Conservation (phyloP, 345 rosid genomes). For the Corchorus olitorius region DNA sequence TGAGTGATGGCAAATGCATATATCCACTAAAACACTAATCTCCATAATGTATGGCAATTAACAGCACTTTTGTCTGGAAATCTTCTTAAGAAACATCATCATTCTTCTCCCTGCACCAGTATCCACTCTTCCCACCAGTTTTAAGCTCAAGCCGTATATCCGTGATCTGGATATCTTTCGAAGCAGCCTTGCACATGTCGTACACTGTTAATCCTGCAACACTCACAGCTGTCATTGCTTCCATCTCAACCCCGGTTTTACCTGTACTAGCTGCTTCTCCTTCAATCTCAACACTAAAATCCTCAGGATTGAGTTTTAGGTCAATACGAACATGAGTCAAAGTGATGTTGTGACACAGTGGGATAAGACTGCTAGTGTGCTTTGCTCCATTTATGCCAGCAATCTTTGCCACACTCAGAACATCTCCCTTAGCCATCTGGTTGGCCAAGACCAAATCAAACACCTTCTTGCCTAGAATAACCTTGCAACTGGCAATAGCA, state of each 20-base stretch:
- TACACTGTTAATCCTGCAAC: constrained; percentile 89
- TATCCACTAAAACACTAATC: constrained; percentile 18
- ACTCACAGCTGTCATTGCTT: constrained; percentile 82
- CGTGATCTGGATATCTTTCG: constrained; percentile 70
- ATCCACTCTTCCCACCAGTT: constrained; percentile 88
- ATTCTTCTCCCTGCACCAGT: constrained; percentile 59
- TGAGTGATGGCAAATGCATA: neutral
- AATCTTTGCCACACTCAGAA: constrained; percentile 84
- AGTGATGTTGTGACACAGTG: constrained; percentile 81
- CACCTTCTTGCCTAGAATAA: constrained; percentile 66
- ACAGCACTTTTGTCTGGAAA: neutral
- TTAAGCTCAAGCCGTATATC: constrained; percentile 63
- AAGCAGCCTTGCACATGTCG: constrained; percentile 99
- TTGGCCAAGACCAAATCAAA: constrained; percentile 79
- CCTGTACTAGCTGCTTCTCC: constrained; percentile 82
- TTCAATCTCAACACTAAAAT: constrained; percentile 71
- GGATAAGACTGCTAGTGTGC: constrained; percentile 81
- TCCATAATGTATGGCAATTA: neutral
- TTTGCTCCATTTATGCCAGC: constrained; percentile 93
- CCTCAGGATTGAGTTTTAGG: constrained; percentile 56
- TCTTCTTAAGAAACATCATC: constrained; percentile 7
- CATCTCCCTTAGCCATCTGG: constrained; percentile 93
- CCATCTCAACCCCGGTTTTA: constrained; percentile 94
- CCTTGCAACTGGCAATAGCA: constrained; percentile 81
- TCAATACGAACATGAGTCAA: constrained; percentile 72